These are phyloP conservation scores for Domatiomyces catenatus DNA, from an alignment of 2,329 filamentous ascomycete genomes.

Conservation along the genomic window DNA sequence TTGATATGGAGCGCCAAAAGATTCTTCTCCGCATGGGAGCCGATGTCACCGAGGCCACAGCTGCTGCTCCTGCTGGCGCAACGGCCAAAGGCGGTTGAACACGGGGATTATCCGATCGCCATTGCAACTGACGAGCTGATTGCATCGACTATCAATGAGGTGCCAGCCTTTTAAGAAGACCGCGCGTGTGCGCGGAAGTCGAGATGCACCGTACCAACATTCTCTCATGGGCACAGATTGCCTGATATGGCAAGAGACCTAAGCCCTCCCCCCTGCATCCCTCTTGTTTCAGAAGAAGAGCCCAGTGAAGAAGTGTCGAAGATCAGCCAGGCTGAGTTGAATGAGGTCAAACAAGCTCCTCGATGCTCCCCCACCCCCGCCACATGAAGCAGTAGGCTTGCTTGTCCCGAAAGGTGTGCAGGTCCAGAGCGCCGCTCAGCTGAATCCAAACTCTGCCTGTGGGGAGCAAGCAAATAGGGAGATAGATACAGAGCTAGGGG, in stretches of 20 bases:
- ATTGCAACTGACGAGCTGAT: background rate
- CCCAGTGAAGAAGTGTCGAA: background rate
- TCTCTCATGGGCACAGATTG: background rate
- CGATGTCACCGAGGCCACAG: background rate
- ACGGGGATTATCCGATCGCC: background rate
- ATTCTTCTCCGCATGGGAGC: constrained; percentile 22
- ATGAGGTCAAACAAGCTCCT: background rate
- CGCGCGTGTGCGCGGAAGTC: background rate
- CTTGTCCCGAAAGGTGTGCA: no score
- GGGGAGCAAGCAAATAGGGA: background rate
- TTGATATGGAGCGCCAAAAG: constrained; percentile 36
- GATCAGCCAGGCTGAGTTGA: background rate
- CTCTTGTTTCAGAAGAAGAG: background rate
- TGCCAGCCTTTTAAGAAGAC: background rate
- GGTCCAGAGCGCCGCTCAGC: background rate
- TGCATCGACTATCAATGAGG: background rate
- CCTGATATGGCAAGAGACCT: background rate
- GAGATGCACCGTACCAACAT: background rate
- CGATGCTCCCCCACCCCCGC: background rate
- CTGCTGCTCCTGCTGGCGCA: no score
- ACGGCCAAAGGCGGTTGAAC: background rate
- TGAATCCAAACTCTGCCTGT: background rate
- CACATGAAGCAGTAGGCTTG: no score
- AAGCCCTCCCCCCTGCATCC: no score
- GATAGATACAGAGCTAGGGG: background rate